Base-by-base conservation (phyloP, 148 eudicot genomes). In the Vaccinium macrocarpon region DNA sequence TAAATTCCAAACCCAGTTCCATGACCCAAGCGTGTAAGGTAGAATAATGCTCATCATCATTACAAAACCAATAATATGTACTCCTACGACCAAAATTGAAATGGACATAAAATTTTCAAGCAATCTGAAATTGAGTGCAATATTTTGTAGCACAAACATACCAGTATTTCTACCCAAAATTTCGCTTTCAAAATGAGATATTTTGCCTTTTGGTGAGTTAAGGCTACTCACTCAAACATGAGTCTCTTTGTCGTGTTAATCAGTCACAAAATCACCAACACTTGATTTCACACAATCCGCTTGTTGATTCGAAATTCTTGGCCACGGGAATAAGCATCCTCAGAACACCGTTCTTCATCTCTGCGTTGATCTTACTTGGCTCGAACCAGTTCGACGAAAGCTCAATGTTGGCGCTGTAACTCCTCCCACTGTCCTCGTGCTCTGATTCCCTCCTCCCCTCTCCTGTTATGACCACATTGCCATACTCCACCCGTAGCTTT, bases 321-420 rank as follows among this genome's bases (percentile, higher is more conserved):
- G 68, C 68, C 68, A n/a, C 1, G 68, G 68, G 68, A 62, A 62
- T 62, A n/a, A 62, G 27, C 68, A 62, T 62, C 68, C 68, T 62
- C 68, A 62, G 68, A n/a, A 62, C 68, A 9, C 68, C 68, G 21
- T 62, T n/a, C 68, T n/a, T 62, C 68, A 62, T 2, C 68, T 8
- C 1, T 0, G 68, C 68, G 0, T 11, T 9, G 27, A 62, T n/a
- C 8, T 21, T 62, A 25, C 12, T 62, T n/a, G 68, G 68, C 68
- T 62, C 68, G 29, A 62, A 62, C 5, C 11, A 7, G 8, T 25
- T n/a, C 27, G 27, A 62, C 4, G 68, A 62, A 9, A 62, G 68
- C 68, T 62, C 68, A n/a, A 62, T 62, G 68, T 62, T n/a, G 13
- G 68, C 68, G 9, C 27, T 62, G 68, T 62, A 62, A n/a, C 68